Evolutionary conservation across 805 yeast genomes (phyloP).

Genomic region (Lipomyces starkeyi): DNA sequence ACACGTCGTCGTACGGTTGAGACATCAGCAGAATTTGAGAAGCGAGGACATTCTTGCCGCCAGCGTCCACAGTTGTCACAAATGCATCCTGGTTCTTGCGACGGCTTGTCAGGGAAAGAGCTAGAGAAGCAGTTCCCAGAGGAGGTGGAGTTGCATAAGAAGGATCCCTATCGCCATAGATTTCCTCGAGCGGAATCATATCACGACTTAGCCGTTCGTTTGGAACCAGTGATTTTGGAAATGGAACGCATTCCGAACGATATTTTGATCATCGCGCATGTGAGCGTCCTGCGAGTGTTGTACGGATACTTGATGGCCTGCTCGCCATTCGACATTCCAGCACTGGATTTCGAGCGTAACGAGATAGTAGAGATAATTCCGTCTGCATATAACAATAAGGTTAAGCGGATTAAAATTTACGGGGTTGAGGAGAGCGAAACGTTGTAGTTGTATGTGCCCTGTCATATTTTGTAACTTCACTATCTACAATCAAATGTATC

Average conservation of each 20-base stretch:
- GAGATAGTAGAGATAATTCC: conserved; percentile 87
- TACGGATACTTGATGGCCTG: conserved; percentile 96
- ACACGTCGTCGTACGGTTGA: conserved; percentile 83
- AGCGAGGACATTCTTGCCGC: conserved; percentile 65
- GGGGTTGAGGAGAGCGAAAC: conserved; percentile 25
- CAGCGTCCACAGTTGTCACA: conserved; percentile 86
- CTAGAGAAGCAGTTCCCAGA: conserved; percentile 65
- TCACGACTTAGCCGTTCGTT: conserved; percentile 92
- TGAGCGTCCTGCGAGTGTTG: conserved; percentile 82
- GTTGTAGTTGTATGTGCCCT: not conserved
- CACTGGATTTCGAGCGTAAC: conserved; percentile 73
- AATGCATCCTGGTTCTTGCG: conserved; percentile 86
- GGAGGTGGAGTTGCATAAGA: conserved; percentile 66
- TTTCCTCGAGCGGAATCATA: conserved; percentile 92
- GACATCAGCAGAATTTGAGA: conserved; percentile 71
- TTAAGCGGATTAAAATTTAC: conserved; percentile 53
- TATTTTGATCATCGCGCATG: conserved; percentile 89
- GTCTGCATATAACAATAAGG: conserved; percentile 80
- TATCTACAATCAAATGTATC: not conserved
- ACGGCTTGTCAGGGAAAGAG: conserved; percentile 67
- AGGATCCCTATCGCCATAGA: conserved; percentile 92
- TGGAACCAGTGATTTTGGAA: conserved; percentile 91
- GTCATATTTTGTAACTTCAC: not conserved
- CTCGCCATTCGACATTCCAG: conserved; percentile 84
- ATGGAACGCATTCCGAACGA: conserved; percentile 87